Evolutionary conservation across 306 rosid species (phyloP).

Genomic region (Vicia villosa): DNA sequence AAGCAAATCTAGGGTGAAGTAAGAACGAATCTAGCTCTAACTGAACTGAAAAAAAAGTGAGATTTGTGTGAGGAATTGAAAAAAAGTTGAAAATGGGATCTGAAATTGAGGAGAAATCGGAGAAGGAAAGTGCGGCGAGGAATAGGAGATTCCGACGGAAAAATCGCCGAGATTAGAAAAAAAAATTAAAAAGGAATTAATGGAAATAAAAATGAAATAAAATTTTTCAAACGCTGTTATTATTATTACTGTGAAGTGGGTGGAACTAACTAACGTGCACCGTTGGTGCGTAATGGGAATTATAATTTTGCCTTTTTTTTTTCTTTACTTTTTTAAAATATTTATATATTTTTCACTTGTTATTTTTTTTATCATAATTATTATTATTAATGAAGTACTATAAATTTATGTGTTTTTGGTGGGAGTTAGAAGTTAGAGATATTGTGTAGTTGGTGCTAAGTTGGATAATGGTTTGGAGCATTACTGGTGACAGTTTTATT

Average conservation of each 20-base stretch:
- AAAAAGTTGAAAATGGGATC: background rate
- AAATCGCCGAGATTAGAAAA: conserved; percentile 42
- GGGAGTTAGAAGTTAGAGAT: conserved; percentile 3
- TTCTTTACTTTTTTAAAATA: background rate
- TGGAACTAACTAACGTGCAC: conserved; percentile 45
- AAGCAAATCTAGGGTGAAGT: conserved; percentile 55
- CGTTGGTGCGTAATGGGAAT: conserved; percentile 38
- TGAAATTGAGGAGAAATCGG: conserved; percentile 36
- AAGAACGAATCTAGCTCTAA: conserved; percentile 22
- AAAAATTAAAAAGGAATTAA: conserved; percentile 17
- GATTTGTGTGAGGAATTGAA: conserved; percentile 35
- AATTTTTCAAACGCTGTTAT: too few species aligned
- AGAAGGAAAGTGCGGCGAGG: conserved; percentile 41
- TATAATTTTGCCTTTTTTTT: background rate
- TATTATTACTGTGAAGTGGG: conserved; percentile 16
- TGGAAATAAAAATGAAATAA: background rate
- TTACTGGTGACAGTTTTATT: background rate
- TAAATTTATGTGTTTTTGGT: conserved; percentile 18
- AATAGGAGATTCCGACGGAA: conserved; percentile 45
- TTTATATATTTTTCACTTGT: background rate
- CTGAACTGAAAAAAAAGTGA: conserved; percentile 52
- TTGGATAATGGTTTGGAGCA: conserved; percentile 40
- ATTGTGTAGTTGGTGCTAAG: conserved; percentile 25
- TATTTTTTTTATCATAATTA: background rate
- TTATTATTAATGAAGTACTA: too few species aligned